Conservation (phyloP, 441 rosid genomes). For the Dalechampia spathulata region DNA sequence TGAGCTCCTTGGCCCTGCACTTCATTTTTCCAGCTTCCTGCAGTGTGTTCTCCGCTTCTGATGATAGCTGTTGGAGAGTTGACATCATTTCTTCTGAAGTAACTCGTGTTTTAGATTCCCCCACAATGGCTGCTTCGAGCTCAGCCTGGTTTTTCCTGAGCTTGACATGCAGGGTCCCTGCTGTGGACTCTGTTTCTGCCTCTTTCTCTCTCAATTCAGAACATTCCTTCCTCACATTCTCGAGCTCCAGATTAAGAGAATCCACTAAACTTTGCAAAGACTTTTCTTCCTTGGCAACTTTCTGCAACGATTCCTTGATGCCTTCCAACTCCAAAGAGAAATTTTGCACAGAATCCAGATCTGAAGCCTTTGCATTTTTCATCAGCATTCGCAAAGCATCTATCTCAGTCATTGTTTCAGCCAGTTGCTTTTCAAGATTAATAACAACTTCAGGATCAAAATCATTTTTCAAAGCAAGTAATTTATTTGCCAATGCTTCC, state of each 20-base stretch:
- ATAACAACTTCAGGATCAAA: constrained; percentile 63
- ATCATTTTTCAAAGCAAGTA: constrained; percentile 43
- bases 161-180: constrained; percentile 70
- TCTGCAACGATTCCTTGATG: constrained; percentile 65
- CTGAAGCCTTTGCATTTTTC: constrained; percentile 68
- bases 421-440: constrained; percentile 60
- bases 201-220: constrained; percentile 71
- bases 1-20: constrained; percentile 54
- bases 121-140: constrained; percentile 56
- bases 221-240: constrained; percentile 65
- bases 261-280: constrained; percentile 53
- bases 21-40: constrained; percentile 69
- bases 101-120: constrained; percentile 57
- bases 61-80: constrained; percentile 58
- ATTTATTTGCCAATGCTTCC: constrained; percentile 57
- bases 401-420: constrained; percentile 56
- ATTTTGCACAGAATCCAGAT: constrained; percentile 54
- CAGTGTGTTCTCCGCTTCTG: constrained; percentile 56
- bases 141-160: constrained; percentile 65
- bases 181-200: constrained; percentile 65
- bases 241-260: constrained; percentile 62
- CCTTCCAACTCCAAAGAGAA: constrained; percentile 68
- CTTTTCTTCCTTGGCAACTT: constrained; percentile 68
- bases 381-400: constrained; percentile 53
- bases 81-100: constrained; percentile 74